Percentiles rank a stretch among this genome's conserved stretches.
Evolutionary conservation across 768 basidiomycete genomes (phyloP).

Genomic region (Calocybe cyanea): DNA sequence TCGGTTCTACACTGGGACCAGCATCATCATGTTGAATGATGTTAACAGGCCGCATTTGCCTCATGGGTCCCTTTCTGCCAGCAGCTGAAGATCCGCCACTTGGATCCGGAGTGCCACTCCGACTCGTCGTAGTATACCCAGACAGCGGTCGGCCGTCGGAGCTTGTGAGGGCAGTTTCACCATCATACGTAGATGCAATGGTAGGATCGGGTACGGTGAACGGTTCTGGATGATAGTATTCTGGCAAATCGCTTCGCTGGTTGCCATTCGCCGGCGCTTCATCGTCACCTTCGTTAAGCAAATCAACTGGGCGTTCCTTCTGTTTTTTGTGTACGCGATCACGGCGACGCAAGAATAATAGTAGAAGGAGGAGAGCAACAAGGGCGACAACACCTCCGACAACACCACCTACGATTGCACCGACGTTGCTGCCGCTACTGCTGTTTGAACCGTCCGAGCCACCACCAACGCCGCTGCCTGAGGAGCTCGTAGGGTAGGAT

Average conservation of each 20-base stretch:
- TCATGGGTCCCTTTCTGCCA: constrained; percentile 44
- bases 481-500: constrained; percentile 54
- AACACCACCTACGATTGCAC: constrained; percentile 27
- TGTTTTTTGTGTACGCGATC: constrained; percentile 25
- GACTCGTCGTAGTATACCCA: constrained; percentile 34
- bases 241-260: constrained; percentile 49
- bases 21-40: constrained; percentile 86
- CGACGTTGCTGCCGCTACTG: constrained; percentile 27
- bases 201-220: constrained; percentile 69
- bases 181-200: constrained; percentile 23
- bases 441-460: constrained; percentile 18
- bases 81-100: constrained; percentile 21
- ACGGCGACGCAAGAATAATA: constrained; percentile 22
- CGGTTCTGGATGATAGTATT: constrained; percentile 74
- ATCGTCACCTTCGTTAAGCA: constrained; percentile 64
- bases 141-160: constrained; percentile 32
- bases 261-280: constrained; percentile 23
- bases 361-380: constrained; percentile 15
- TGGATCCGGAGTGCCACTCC: constrained; percentile 46
- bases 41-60: constrained; percentile 67
- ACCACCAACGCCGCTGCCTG: constrained; percentile 27
- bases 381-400: constrained; percentile 21
- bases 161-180: constrained; percentile 20
- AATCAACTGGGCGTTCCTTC: constrained; percentile 63
- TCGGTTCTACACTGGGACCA: constrained; percentile 43